Evolutionary conservation across 2,329 filamentous ascomycete species (phyloP), one percentile per base, ranked within the genome.

Genomic region (Sporothrix curviconia): DNA sequence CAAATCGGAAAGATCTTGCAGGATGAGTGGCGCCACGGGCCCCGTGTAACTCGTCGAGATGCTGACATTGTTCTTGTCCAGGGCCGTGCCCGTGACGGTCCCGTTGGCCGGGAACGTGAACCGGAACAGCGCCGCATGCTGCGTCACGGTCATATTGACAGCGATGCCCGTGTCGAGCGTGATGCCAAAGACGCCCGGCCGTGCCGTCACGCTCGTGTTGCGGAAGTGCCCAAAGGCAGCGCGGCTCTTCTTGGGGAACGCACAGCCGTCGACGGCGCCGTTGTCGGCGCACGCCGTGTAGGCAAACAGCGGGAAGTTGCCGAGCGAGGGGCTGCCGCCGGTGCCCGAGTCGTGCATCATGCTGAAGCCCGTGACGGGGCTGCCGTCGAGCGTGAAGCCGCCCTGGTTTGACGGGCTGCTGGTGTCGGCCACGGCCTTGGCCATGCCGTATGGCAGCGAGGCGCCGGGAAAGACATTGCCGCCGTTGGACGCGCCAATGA

Each of bases 241-340:
- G 61, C 65, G 76, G 62, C 65, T 62, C 59, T 69, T 71, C 63
- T 81, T 81, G 11, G 79, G 77, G 64, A 82, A 89, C 12, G 72
- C 74, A 67, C 86, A 89, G 7, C 74, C 73, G 64, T 88, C 75
- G 55, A 90, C 69, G 39, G 84, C 78, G 60, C 87, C 80, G 14
- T 50, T 22, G 14, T 73, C 76, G 0, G 78, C 75, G 61, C 87
- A 90, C 40, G 75, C 74, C 4, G 79, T 71, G 60, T 88, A 85
- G 0, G 86, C 78, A 61, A 90, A 90, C 1, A 90, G 72, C 0
- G 87, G 84, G 55, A 90, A 90, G 65, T 89, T 89, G 14, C 86
- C 87, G 15, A 90, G 71, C 4, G 84, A 89, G 0, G 86, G 81
- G 1, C 71, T 69, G 7, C 76, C 76, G 22, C 81, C 81, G 0